Evolutionary conservation across 257 asterid genomes (phyloP).

Genomic region (Ligustrum vulgare): DNA sequence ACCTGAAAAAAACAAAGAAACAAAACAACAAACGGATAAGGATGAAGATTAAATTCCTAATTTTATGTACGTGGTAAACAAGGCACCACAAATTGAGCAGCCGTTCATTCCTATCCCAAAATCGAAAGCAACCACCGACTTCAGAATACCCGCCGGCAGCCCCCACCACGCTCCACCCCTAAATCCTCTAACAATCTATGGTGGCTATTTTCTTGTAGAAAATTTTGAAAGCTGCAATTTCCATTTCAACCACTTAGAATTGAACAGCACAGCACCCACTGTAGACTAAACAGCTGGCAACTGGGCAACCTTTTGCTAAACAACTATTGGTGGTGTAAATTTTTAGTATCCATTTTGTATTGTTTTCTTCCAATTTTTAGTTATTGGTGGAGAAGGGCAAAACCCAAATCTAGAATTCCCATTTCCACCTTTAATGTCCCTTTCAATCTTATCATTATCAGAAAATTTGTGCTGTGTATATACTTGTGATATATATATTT

Average conservation of each 20-base stretch:
- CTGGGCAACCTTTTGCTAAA: not conserved
- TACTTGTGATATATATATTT: slow-evolving; percentile 18
- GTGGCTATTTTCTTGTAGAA: not conserved
- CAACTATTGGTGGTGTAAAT: not conserved
- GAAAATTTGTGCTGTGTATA: slow-evolving; percentile 8
- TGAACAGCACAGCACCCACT: not conserved
- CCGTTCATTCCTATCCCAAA: not conserved
- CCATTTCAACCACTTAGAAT: not conserved
- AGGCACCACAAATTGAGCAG: not conserved
- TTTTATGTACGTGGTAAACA: not conserved
- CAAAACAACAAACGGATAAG: no score
- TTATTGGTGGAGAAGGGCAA: not conserved
- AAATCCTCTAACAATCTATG: not conserved
- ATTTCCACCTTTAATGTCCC: slow-evolving; percentile 39
- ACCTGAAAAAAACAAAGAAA: no score
- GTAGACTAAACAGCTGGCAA: not conserved
- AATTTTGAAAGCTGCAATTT: not conserved
- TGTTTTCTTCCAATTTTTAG: not conserved
- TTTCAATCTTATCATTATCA: slow-evolving; percentile 35
- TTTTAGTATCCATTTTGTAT: not conserved
- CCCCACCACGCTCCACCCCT: not conserved
- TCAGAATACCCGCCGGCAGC: not conserved
- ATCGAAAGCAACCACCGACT: not conserved
- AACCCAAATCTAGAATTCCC: not conserved
- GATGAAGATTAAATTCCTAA: not conserved